A percentile compares a stretch with the other conserved stretches of the same genome.
Evolutionary conservation across 2,329 filamentous ascomycete genomes (phyloP).

Genomic region (Ophiostoma sp.): DNA sequence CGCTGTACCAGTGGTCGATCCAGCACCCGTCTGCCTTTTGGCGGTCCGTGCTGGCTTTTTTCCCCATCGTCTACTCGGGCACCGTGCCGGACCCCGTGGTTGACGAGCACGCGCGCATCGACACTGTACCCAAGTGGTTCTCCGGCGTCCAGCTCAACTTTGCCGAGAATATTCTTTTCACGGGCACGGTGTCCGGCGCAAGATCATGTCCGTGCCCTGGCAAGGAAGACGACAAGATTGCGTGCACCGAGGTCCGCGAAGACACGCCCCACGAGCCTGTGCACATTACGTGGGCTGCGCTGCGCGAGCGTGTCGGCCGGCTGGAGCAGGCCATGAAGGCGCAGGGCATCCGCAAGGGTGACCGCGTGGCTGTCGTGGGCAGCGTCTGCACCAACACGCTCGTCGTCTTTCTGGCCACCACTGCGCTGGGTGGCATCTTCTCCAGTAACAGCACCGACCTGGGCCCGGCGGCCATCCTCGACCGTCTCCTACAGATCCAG

Average conservation of each 20-base stretch:
- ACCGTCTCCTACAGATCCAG: constrained; percentile 10
- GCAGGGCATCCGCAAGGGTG: constrained; percentile 1
- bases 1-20: background rate
- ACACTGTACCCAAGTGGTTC: constrained; percentile 2
- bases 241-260: background rate
- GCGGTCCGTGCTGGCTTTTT: background rate
- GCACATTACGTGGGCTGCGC: background rate
- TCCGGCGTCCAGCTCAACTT: constrained; percentile 5
- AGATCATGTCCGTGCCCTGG: background rate
- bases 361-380: background rate
- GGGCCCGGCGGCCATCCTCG: background rate
- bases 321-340: constrained; percentile 13
- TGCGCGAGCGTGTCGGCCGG: constrained; percentile 8
- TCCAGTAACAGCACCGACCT: constrained; percentile 10
- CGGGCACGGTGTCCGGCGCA: background rate
- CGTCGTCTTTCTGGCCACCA: constrained; percentile 1
- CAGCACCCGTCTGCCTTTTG: constrained; percentile 9
- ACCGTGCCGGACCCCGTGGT: background rate
- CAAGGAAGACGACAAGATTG: constrained; percentile 9
- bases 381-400: constrained; percentile 3
- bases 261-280: background rate
- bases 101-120: constrained; percentile 1
- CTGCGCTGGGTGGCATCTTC: constrained; percentile 6
- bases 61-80: constrained; percentile 9
- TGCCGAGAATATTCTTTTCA: constrained; percentile 6